Evolutionary conservation across 2,329 filamentous ascomycete species (phyloP).

Genomic region (Ophiostoma sp.): DNA sequence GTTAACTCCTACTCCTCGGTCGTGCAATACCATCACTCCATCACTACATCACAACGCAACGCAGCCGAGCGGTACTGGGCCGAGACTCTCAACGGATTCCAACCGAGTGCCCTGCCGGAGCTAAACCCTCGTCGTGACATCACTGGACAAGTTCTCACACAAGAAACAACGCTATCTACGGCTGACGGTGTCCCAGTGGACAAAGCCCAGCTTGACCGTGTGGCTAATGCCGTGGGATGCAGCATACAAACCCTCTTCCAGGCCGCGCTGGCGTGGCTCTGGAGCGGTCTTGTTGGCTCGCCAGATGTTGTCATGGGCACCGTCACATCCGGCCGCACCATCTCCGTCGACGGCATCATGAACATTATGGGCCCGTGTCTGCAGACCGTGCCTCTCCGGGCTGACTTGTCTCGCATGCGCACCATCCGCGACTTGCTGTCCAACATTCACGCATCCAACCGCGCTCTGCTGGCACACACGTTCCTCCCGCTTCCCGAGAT

Average conservation of each 20-base stretch:
- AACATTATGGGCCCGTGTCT: conserved; percentile 78
- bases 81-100: conserved; percentile 59
- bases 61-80: conserved; percentile 67
- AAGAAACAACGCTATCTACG: conserved; percentile 34
- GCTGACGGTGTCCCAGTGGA: conserved; percentile 37
- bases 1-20: conserved; percentile 63
- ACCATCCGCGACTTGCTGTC: conserved; percentile 62
- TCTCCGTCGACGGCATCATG: conserved; percentile 71
- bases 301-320: conserved; percentile 72
- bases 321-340: conserved; percentile 77
- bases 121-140: conserved; percentile 44
- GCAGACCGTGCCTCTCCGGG: conserved; percentile 70
- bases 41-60: conserved; percentile 36
- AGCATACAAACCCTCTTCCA: conserved; percentile 76
- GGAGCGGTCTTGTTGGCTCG: conserved; percentile 63
- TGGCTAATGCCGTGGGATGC: conserved; percentile 47
- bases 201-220: conserved; percentile 38
- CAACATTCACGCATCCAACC: conserved; percentile 64
- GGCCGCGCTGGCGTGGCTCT: conserved; percentile 65
- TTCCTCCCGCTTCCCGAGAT: conserved; percentile 68
- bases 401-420: conserved; percentile 54
- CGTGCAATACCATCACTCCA: conserved; percentile 48
- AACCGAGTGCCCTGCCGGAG: conserved; percentile 58
- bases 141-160: conserved; percentile 31
- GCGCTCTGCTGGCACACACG: conserved; percentile 64